Conservation (phyloP, 2,329 filamentous ascomycete species). For the Bimuria novae-zelandiae region DNA sequence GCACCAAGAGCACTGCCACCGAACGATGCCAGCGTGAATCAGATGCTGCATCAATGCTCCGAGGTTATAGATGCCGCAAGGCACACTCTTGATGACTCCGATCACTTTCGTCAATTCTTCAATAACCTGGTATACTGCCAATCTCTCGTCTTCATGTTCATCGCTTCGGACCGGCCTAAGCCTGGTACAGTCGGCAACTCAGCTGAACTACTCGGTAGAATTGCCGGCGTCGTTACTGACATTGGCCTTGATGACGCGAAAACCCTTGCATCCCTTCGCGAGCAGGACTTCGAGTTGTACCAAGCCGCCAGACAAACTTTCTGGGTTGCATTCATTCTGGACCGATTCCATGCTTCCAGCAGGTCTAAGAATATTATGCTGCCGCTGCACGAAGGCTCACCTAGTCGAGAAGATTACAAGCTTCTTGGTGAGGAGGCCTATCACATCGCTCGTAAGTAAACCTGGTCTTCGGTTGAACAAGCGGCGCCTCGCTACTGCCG, state of each 20-base stretch:
- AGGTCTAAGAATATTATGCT: slow-evolving; percentile 40
- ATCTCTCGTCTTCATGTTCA: slow-evolving; percentile 34
- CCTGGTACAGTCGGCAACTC: slow-evolving; percentile 31
- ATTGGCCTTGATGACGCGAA: slow-evolving; percentile 39
- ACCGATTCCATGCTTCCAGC: slow-evolving; percentile 44
- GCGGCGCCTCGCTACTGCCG: no score
- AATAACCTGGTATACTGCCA: slow-evolving; percentile 43
- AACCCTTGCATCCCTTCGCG: slow-evolving; percentile 27
- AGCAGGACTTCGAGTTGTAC: slow-evolving; percentile 37
- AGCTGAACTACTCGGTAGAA: slow-evolving; percentile 37
- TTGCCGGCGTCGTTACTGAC: slow-evolving; percentile 37
- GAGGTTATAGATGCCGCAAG: slow-evolving; percentile 37
- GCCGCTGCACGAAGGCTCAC: slow-evolving; percentile 36
- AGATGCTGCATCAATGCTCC: slow-evolving; percentile 36
- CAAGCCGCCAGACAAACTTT: slow-evolving; percentile 41
- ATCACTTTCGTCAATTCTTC: slow-evolving; percentile 34
- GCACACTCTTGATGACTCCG: slow-evolving; percentile 31
- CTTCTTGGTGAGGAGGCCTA: slow-evolving; percentile 41
- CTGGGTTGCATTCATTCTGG: slow-evolving; percentile 44
- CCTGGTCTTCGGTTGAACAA: neutral
- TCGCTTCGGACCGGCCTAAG: slow-evolving; percentile 41
- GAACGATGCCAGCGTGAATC: slow-evolving; percentile 29
- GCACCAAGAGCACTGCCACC: slow-evolving; percentile 34
- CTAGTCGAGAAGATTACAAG: slow-evolving; percentile 35
- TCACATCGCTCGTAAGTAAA: slow-evolving; percentile 42